Evolutionary conservation across 2,329 filamentous ascomycete genomes (phyloP).

Genomic region (Diplodia scrobiculata): DNA sequence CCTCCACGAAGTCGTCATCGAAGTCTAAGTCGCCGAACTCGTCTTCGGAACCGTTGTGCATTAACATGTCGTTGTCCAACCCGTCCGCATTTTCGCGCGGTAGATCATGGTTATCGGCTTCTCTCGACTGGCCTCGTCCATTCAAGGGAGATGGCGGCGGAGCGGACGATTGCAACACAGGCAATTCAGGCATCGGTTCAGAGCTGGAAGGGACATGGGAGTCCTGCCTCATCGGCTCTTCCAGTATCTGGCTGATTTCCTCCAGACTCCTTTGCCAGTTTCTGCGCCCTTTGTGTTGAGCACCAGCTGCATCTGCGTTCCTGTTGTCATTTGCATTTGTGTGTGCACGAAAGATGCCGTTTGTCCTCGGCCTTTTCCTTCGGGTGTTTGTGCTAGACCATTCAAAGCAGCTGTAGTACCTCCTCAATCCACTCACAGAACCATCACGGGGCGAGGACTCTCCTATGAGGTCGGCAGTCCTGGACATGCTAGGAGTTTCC

Average conservation of each 20-base stretch:
- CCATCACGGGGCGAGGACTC: constrained; percentile 53
- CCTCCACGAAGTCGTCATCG: constrained; percentile 32
- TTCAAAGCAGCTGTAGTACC: constrained; percentile 56
- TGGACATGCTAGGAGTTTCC: constrained; percentile 42
- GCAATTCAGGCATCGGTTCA: constrained; percentile 48
- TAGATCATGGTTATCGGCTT: neutral
- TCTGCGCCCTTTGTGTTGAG: constrained; percentile 34
- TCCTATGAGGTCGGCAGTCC: constrained; percentile 50
- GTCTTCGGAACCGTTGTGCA: constrained; percentile 9
- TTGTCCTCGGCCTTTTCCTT: constrained; percentile 46
- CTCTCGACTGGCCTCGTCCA: constrained; percentile 31
- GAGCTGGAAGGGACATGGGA: constrained; percentile 50
- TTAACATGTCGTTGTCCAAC: neutral
- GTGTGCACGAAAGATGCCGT: constrained; percentile 40
- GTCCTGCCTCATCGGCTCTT: constrained; percentile 36
- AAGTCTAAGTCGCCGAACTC: constrained; percentile 34
- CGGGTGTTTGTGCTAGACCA: constrained; percentile 47
- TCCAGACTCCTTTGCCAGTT: constrained; percentile 43
- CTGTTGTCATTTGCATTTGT: constrained; percentile 30
- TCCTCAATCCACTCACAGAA: constrained; percentile 50
- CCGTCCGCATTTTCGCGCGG: neutral
- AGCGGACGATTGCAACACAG: constrained; percentile 1
- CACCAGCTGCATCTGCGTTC: neutral
- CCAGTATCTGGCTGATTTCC: constrained; percentile 51
- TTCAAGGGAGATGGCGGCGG: constrained; percentile 36